phyloP scores from a whole-genome alignment of 345 rosid species.

The Brassica juncea region DNA sequence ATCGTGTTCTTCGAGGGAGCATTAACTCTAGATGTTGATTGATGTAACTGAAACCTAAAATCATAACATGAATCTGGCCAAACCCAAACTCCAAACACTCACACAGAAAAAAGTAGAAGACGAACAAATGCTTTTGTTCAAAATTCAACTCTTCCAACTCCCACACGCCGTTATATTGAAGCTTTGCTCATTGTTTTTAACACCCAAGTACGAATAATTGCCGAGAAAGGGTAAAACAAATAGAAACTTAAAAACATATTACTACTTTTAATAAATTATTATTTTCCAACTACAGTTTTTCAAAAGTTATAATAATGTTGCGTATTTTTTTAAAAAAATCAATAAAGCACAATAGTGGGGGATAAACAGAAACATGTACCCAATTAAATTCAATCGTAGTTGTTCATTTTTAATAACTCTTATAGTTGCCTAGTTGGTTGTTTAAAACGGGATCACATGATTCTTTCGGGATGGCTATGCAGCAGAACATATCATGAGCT shows the following conservation, averaged over 20 bases:
- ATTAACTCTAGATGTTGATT: conserved; percentile 37
- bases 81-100: conserved; percentile 22
- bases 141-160: conserved; percentile 13
- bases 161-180: background rate
- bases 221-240: background rate
- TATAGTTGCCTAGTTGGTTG: background rate
- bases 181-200: background rate
- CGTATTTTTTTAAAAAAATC: background rate
- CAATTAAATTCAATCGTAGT: background rate
- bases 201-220: background rate
- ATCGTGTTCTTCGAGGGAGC: conserved; percentile 36
- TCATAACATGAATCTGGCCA: conserved; percentile 32
- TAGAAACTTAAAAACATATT: background rate
- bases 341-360: background rate
- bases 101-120: conserved; percentile 1
- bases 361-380: background rate
- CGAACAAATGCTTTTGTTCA: conserved; percentile 19
- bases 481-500: background rate
- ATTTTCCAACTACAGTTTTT: background rate
- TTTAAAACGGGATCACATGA: background rate
- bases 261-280: background rate
- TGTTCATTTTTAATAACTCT: background rate
- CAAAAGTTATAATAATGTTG: background rate
- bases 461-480: background rate
- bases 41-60: conserved; percentile 37